A percentile compares a stretch with the other conserved stretches of the same genome.
These are phyloP conservation scores for Microbotryum scabiosae DNA, from an alignment of 1,284 basidiomycete species.

Conservation along the genomic window DNA sequence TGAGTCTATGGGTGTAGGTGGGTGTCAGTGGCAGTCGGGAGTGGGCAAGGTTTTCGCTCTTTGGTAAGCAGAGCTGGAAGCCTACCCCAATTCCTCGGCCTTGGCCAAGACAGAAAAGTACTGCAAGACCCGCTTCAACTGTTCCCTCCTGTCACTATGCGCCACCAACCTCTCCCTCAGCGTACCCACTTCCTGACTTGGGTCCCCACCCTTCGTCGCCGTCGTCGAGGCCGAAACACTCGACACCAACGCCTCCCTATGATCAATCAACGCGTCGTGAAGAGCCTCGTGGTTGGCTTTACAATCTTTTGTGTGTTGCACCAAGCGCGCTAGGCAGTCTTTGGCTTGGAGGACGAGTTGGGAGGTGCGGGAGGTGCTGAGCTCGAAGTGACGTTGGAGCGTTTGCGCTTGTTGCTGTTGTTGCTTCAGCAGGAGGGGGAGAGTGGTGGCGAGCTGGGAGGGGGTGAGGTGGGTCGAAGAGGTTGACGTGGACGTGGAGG, in stretches of 20 bases:
- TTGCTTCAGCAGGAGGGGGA: background rate
- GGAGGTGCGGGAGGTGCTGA: background rate
- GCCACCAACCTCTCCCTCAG: conserved; percentile 72
- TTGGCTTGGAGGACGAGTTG: background rate
- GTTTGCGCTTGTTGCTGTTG: background rate
- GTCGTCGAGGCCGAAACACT: background rate
- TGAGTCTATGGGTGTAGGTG: conserved; percentile 24
- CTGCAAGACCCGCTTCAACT: conserved; percentile 61
- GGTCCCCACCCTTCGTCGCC: background rate
- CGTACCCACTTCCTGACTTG: conserved; percentile 41
- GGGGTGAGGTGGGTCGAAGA: conserved; percentile 2
- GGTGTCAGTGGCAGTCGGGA: background rate
- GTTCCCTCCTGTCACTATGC: conserved; percentile 60
- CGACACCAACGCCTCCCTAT: conserved; percentile 3
- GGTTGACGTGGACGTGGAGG: too few species aligned
- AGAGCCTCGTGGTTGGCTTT: conserved; percentile 2
- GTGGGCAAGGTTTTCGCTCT: background rate
- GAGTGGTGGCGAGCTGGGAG: background rate
- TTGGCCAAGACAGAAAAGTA: conserved; percentile 68
- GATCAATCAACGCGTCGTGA: conserved; percentile 10
- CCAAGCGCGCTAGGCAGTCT: background rate
- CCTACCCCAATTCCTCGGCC: conserved; percentile 63
- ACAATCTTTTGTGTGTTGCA: background rate
- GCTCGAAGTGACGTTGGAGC: background rate
- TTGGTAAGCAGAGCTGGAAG: conserved; percentile 1